Conservation (phyloP, 2,329 filamentous ascomycete genomes). For the Penicillium italicum region DNA sequence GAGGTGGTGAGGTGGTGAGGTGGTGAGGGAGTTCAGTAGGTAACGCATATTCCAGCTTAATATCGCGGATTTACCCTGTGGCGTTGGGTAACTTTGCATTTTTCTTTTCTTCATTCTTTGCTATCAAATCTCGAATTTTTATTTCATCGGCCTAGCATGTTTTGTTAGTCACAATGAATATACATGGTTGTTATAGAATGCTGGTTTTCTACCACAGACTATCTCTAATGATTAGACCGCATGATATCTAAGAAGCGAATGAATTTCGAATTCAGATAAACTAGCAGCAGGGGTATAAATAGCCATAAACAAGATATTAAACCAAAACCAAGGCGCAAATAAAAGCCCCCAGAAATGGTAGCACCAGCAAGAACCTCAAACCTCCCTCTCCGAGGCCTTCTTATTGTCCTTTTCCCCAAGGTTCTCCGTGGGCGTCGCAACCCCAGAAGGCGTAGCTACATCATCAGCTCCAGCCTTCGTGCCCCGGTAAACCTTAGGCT, state of each 20-base stretch:
- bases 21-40: not conserved
- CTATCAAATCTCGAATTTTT: not conserved
- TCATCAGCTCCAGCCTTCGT: slow-evolving; percentile 36
- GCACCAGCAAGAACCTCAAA: slow-evolving; percentile 1
- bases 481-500: slow-evolving; percentile 30
- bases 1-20: not conserved
- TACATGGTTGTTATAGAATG: not conserved
- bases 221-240: not conserved
- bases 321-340: not conserved
- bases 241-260: not conserved
- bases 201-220: not conserved
- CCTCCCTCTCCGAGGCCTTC: slow-evolving; percentile 9
- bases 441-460: slow-evolving; percentile 43
- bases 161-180: not conserved
- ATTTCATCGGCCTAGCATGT: not conserved
- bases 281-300: slow-evolving; percentile 3
- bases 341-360: not conserved
- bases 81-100: not conserved
- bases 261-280: not conserved
- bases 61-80: not conserved
- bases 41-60: not conserved
- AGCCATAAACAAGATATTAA: not conserved
- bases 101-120: not conserved
- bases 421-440: slow-evolving; percentile 49
- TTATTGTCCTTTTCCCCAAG: slow-evolving; percentile 33